Base-by-base conservation (phyloP, 306 rosid species). In the Dicorynia guianensis region DNA sequence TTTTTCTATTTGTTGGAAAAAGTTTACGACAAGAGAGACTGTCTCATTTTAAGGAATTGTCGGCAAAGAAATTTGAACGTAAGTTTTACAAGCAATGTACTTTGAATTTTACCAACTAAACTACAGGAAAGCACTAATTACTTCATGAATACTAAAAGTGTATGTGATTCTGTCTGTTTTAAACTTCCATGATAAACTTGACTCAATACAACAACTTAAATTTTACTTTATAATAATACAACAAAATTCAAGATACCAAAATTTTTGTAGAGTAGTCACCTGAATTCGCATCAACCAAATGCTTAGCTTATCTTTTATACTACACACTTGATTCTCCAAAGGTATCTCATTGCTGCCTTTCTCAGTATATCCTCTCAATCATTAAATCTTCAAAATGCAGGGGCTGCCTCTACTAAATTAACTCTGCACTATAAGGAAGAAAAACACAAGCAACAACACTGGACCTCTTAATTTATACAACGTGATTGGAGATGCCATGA, bases 191-290 rank as follows among this genome's bases (percentile, higher is more conserved):
- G 46, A 66, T 63, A 72, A 72, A 78, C 47, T 12, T 17, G 38
- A 79, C 44, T 72, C 17, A 64, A 71, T 33, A 56, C 35, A 65
- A 39, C 54, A 35, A 34, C 65, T 18, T 9, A 12, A 54, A 60
- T 60, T 33, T 49, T 7, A 49, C 13, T 18, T 19, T 30, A 69
- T 34, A 5, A 69, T 34, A 5, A 17, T 63, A 71, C 54, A 49
- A 53, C 62, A 30, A 20, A 53, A 33, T 20, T 8, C 12, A 55
- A 67, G 43, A 7, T 40, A 76, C 64, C 33, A 59, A 56, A 56
- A 9, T 57, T 30, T 63, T 52, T 7, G 49, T 47, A 65, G 73
- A 76, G 47, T 68, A 7, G 30, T 59, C 76, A 77, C 81, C 75
- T 68, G 75, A 38, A 38, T 59, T 77, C 39, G 10, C 11, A 46